A percentile compares a stretch with the other conserved stretches of the same genome.
Evolutionary conservation across 257 asterid genomes (phyloP).

Genomic region (Solanum medicagineum): DNA sequence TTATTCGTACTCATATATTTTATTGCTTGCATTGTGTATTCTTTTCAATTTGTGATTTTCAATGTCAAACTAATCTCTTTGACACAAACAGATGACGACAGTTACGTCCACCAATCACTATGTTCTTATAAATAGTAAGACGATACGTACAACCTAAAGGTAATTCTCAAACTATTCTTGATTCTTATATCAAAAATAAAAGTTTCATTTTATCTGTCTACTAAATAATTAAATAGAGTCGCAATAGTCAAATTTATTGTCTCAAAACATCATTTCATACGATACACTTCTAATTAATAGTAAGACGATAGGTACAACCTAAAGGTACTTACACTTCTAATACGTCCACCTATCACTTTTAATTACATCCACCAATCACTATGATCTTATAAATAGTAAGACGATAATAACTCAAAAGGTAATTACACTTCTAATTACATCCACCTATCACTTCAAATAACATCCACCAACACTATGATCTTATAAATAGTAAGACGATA

Average conservation of each 20-base stretch:
- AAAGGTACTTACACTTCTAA: background rate
- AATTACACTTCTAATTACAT: too few relatives aligned
- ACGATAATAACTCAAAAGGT: too few relatives aligned
- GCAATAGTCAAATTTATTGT: too few relatives aligned
- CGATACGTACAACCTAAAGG: background rate
- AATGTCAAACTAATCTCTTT: background rate
- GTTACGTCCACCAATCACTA: background rate
- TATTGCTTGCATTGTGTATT: background rate
- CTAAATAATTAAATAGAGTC: too few relatives aligned
- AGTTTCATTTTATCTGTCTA: too few relatives aligned
- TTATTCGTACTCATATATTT: background rate
- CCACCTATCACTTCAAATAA: too few relatives aligned
- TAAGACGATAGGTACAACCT: background rate
- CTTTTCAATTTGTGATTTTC: background rate
- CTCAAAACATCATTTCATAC: too few relatives aligned
- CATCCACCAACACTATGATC: background rate
- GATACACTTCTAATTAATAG: background rate
- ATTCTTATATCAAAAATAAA: too few relatives aligned
- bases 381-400: too few relatives aligned
- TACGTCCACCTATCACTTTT: too few relatives aligned
- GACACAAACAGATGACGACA: background rate
- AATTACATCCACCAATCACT: too few relatives aligned
- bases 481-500: background rate
- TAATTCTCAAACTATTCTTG: background rate
- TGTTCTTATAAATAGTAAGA: background rate